A percentile compares a stretch with the other conserved stretches of the same genome.
Evolutionary conservation across 169 alveolate genomes (phyloP).

Genomic region (Perkinsus chesapeaki): DNA sequence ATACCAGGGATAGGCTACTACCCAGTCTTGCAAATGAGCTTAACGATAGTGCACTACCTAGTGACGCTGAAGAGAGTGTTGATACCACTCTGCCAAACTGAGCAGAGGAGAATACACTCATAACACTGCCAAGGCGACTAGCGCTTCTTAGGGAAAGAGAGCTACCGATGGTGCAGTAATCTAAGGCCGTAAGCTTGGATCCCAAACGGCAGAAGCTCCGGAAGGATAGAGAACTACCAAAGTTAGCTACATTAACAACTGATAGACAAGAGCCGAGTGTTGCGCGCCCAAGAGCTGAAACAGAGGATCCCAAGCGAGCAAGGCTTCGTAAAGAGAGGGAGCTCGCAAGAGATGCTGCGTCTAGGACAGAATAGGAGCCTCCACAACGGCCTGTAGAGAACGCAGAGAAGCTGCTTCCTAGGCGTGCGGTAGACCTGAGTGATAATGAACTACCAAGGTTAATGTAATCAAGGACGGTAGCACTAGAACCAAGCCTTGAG

Average conservation of each 20-base stretch:
- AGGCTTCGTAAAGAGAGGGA: not conserved
- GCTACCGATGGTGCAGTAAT: not conserved
- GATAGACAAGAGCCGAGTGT: not conserved
- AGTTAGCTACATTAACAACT: not conserved
- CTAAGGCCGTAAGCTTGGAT: not conserved
- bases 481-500: not conserved
- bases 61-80: not conserved
- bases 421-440: not conserved
- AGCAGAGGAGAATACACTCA: not conserved
- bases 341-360: not conserved
- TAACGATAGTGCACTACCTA: not conserved
- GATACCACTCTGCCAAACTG: not conserved
- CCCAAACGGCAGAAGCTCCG: not conserved
- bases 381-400: conserved; percentile 6
- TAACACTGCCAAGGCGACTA: not conserved
- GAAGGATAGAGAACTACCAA: not conserved
- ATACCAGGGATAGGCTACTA: not conserved
- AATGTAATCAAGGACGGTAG: not conserved
- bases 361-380: not conserved
- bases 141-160: not conserved
- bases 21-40: not conserved
- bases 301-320: not conserved
- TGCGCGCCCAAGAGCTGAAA: not conserved
- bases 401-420: not conserved
- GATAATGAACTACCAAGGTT: not conserved